These are phyloP conservation scores for Pisolithus tinctorius DNA, from an alignment of 768 basidiomycete species.

Conservation along the genomic window DNA sequence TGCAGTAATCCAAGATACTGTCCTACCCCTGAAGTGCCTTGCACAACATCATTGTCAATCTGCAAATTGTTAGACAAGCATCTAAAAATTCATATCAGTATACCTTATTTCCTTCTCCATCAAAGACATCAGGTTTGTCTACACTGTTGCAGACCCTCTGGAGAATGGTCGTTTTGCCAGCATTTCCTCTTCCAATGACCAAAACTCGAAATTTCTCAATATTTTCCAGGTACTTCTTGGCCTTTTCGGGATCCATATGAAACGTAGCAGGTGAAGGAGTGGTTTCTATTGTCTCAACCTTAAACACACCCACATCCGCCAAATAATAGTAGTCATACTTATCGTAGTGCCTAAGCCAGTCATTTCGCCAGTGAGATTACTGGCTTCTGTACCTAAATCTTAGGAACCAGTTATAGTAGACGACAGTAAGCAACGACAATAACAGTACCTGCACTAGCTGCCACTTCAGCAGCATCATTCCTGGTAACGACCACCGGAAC, in stretches of 20 bases:
- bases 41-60: background rate
- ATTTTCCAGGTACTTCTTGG: too few species aligned
- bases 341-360: too few species aligned
- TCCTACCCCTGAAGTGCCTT: background rate
- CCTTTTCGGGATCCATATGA: background rate
- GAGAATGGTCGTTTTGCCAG: slow-evolving; percentile 37
- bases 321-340: too few species aligned
- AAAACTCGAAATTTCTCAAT: slow-evolving; percentile 35
- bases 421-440: too few species aligned
- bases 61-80: background rate
- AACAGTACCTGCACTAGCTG: too few species aligned
- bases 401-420: too few species aligned
- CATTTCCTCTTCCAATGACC: slow-evolving; percentile 33
- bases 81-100: background rate
- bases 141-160: slow-evolving; percentile 31
- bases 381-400: too few species aligned
- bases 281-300: too few species aligned
- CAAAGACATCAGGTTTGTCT: slow-evolving; percentile 25
- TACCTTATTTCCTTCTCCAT: slow-evolving; percentile 15
- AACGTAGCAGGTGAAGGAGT: background rate
- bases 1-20: background rate
- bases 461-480: too few species aligned
- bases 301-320: too few species aligned
- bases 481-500: too few species aligned
- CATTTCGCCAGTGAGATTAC: too few species aligned